Evolutionary conservation across 768 basidiomycete genomes (phyloP).

Genomic region (Calocybe indica): DNA sequence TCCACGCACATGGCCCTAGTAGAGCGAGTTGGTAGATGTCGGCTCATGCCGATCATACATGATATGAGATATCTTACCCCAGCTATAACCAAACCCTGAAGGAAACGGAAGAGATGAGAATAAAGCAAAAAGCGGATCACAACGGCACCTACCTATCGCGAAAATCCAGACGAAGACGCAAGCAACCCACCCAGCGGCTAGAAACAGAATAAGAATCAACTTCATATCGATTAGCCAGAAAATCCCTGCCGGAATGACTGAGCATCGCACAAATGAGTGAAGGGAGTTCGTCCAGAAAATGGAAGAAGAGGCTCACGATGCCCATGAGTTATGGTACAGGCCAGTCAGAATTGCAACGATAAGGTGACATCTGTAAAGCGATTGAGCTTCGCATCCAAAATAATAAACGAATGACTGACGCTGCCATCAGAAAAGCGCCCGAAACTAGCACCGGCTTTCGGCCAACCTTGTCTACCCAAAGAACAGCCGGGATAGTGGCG

Average conservation of each 20-base stretch:
- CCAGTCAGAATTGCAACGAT: slow-evolving; percentile 64
- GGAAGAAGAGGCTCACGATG: slow-evolving; percentile 23
- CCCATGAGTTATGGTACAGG: slow-evolving; percentile 52
- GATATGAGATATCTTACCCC: slow-evolving; percentile 37
- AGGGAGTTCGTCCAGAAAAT: not conserved
- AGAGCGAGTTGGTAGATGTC: not conserved
- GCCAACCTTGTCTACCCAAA: slow-evolving; percentile 75
- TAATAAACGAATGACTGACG: slow-evolving; percentile 27
- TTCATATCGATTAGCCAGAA: not conserved
- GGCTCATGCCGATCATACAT: not conserved
- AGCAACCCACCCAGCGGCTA: slow-evolving; percentile 69
- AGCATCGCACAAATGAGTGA: slow-evolving; percentile 10
- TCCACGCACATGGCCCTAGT: slow-evolving; percentile 64
- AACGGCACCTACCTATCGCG: slow-evolving; percentile 42
- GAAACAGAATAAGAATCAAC: not conserved
- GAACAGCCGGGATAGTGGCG: slow-evolving; percentile 74
- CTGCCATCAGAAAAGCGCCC: slow-evolving; percentile 71
- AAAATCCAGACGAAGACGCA: slow-evolving; percentile 72
- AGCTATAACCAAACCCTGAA: slow-evolving; percentile 65
- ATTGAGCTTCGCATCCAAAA: not conserved
- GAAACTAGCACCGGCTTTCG: slow-evolving; percentile 69
- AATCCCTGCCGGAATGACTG: slow-evolving; percentile 26
- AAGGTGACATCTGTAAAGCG: slow-evolving; percentile 49
- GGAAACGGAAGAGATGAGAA: not conserved
- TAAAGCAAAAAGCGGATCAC: not conserved